phyloP scores from a whole-genome alignment of 176 grass and related monocot genomes.

The Cenchrus fungigraminus region DNA sequence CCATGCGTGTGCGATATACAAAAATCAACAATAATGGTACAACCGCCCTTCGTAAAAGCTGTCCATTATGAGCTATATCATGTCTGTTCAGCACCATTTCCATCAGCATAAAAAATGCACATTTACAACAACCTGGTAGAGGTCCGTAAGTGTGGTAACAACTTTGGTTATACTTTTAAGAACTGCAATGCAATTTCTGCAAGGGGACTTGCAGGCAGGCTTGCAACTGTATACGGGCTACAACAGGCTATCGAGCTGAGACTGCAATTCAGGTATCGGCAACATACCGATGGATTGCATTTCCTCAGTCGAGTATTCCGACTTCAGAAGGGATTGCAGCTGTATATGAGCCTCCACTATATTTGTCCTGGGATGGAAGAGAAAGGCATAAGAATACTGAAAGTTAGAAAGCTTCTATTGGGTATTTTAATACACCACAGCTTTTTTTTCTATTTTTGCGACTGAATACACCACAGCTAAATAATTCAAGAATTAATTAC shows the following conservation, averaged over 20 bases:
- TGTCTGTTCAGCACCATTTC: neutral
- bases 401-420: neutral
- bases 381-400: neutral
- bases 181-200: neutral
- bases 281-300: conserved; percentile 65
- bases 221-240: conserved; percentile 43
- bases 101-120: neutral
- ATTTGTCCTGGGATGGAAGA: conserved; percentile 63
- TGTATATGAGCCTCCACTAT: conserved; percentile 94
- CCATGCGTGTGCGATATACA: neutral
- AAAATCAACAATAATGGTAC: neutral
- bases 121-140: conserved; percentile 22
- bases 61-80: neutral
- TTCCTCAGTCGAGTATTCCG: conserved; percentile 84
- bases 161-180: neutral
- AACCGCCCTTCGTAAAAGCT: neutral
- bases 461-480: neutral
- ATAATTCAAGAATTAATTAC: neutral
- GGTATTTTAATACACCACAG: neutral
- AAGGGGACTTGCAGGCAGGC: neutral
- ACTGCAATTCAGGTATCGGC: conserved; percentile 73
- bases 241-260: conserved; percentile 74
- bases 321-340: conserved; percentile 75
- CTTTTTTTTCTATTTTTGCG: too few relatives aligned
- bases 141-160: neutral